A percentile compares a stretch with the other conserved stretches of the same genome.
These are phyloP conservation scores for Boletus reticulatus DNA, from an alignment of 768 basidiomycete genomes.

Conservation along the genomic window DNA sequence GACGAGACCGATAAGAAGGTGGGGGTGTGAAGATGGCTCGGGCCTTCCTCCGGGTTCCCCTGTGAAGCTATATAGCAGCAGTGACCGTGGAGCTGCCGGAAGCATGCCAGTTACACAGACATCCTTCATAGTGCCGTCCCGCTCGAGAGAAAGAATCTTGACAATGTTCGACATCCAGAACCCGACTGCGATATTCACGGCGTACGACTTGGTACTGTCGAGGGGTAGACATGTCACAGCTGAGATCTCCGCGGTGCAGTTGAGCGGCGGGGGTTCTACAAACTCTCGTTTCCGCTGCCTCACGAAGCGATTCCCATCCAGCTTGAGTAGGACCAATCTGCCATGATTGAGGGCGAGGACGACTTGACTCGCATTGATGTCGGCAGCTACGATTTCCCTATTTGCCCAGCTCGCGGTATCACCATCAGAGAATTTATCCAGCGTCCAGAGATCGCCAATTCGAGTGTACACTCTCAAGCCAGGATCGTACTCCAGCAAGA, in stretches of 20 bases:
- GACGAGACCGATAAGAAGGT: slow-evolving; percentile 70
- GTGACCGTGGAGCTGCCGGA: slow-evolving; percentile 42
- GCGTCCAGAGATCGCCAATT: slow-evolving; percentile 40
- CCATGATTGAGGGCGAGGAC: slow-evolving; percentile 58
- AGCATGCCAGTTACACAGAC: slow-evolving; percentile 31
- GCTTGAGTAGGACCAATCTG: slow-evolving; percentile 47
- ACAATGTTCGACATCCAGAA: slow-evolving; percentile 75
- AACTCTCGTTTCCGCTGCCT: slow-evolving; percentile 23
- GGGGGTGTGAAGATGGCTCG: slow-evolving; percentile 39
- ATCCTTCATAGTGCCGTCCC: slow-evolving; percentile 13
- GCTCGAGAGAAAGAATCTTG: slow-evolving; percentile 48
- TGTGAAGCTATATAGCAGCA: slow-evolving; percentile 62
- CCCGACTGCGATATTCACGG: slow-evolving; percentile 56
- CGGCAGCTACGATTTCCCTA: slow-evolving; percentile 63
- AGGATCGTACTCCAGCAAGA: slow-evolving; percentile 55
- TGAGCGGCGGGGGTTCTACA: slow-evolving; percentile 15
- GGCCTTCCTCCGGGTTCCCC: slow-evolving; percentile 32
- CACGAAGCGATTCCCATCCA: slow-evolving; percentile 41
- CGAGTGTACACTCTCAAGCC: slow-evolving; percentile 40
- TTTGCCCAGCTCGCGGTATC: slow-evolving; percentile 20
- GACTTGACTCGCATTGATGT: slow-evolving; percentile 66
- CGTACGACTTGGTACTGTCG: slow-evolving; percentile 44
- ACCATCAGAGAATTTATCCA: slow-evolving; percentile 27
- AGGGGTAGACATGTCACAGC: slow-evolving; percentile 64
- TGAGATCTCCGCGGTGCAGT: slow-evolving; percentile 54